These are phyloP conservation scores for Neurospora africana DNA, from an alignment of 495 filamentous ascomycete species.

Conservation along the genomic window DNA sequence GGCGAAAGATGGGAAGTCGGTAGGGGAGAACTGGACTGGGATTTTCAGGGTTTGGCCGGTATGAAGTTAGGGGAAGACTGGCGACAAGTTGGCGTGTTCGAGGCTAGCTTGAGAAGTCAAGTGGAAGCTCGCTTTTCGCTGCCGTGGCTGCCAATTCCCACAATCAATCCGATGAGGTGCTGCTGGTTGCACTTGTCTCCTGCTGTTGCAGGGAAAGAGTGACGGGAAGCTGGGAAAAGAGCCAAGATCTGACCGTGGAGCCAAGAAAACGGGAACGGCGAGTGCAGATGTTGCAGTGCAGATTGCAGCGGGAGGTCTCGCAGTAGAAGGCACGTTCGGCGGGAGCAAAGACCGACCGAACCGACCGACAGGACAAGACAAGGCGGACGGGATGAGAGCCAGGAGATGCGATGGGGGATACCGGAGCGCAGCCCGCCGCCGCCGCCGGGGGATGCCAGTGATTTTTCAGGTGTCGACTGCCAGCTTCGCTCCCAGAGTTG, in stretches of 20 bases:
- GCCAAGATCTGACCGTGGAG: not conserved
- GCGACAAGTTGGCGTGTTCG: not conserved
- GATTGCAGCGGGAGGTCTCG: not conserved
- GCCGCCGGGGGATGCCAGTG: not conserved
- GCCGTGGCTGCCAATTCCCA: not conserved
- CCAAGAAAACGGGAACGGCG: not conserved
- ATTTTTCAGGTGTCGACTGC: not conserved
- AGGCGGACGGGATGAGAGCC: not conserved
- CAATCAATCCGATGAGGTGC: not conserved
- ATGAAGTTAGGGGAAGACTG: not conserved
- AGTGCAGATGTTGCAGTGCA: not conserved
- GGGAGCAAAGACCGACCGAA: not conserved
- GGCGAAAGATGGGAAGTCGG: not conserved
- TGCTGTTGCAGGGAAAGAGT: not conserved
- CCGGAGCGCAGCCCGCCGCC: not conserved
- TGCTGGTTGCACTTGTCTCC: not conserved
- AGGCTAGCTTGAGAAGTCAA: not conserved
- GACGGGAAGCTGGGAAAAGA: not conserved
- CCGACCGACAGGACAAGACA: not conserved
- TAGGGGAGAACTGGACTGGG: not conserved
- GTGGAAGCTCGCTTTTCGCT: not conserved
- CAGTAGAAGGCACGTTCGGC: not conserved
- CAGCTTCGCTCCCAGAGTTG: not conserved
- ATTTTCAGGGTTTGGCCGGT: not conserved
- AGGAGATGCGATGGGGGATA: not conserved